Evolutionary conservation across 2,329 filamentous ascomycete genomes (phyloP).

Genomic region (Lecanicillium sp.): DNA sequence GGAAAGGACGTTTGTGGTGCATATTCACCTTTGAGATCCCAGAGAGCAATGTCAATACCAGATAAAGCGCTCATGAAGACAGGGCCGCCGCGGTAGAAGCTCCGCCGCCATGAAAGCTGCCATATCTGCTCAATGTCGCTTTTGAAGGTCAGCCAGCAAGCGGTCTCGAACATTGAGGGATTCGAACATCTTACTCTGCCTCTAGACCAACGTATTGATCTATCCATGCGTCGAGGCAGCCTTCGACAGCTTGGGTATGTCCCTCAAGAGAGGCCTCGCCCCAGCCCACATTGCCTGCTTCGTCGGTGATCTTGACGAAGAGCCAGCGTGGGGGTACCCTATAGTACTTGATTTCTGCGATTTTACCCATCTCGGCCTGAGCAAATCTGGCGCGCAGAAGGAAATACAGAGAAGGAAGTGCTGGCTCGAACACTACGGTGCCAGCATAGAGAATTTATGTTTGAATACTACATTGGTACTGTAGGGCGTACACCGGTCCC

Average conservation of each 20-base stretch:
- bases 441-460: no score
- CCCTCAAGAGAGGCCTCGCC: slow-evolving; percentile 70
- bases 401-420: no score
- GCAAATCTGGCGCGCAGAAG: no score
- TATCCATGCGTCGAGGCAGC: slow-evolving; percentile 62
- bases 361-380: slow-evolving; percentile 24
- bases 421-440: no score
- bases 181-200: slow-evolving; percentile 53
- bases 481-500: no score
- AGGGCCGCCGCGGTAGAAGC: slow-evolving; percentile 72
- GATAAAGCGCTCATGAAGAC: slow-evolving; percentile 76
- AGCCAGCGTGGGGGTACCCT: slow-evolving; percentile 70
- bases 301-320: slow-evolving; percentile 70
- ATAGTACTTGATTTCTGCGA: slow-evolving; percentile 59
- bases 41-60: slow-evolving; percentile 73
- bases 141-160: neutral
- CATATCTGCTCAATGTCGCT: slow-evolving; percentile 77
- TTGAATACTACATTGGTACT: no score
- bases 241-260: slow-evolving; percentile 68
- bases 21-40: slow-evolving; percentile 67
- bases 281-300: slow-evolving; percentile 60
- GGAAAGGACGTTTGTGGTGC: no score
- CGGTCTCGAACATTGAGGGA: neutral
- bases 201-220: slow-evolving; percentile 59
- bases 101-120: slow-evolving; percentile 64